Evolutionary conservation across 805 yeast genomes (phyloP).

Genomic region (Yarrowia deformans): DNA sequence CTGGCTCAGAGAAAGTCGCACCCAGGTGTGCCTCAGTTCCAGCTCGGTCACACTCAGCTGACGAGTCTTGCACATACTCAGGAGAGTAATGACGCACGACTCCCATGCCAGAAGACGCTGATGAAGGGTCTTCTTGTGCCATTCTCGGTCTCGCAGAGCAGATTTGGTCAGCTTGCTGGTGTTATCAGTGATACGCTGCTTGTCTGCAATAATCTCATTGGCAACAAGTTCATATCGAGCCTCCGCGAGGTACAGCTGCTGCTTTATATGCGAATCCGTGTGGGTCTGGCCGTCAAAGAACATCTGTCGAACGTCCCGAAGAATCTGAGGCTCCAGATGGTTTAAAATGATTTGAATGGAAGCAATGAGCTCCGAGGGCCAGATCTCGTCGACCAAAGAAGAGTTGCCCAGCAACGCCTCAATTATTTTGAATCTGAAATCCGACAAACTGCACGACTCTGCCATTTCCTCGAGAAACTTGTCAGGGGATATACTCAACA

Average conservation of each 20-base stretch:
- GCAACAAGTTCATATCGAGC: conserved; percentile 29
- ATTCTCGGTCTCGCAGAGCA: conserved; percentile 19
- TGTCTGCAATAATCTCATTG: conserved; percentile 25
- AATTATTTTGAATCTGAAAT: conserved; percentile 29
- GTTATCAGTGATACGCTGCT: conserved; percentile 13
- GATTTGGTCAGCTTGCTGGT: conserved; percentile 11
- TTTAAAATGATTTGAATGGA: conserved; percentile 14
- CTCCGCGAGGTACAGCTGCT: conserved; percentile 30
- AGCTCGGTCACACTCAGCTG: background rate
- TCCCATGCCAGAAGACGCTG: conserved; percentile 32
- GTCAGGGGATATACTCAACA: conserved; percentile 6
- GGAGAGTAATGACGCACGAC: conserved; percentile 41
- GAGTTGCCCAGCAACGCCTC: conserved; percentile 29
- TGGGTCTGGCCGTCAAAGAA: conserved; percentile 29
- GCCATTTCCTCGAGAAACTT: conserved; percentile 17
- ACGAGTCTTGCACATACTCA: conserved; percentile 17
- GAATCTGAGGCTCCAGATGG: conserved; percentile 31
- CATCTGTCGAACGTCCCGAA: conserved; percentile 23
- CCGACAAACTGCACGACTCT: conserved; percentile 23
- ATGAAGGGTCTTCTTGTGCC: conserved; percentile 9
- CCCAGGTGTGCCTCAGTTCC: conserved; percentile 58
- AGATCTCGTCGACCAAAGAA: conserved; percentile 26
- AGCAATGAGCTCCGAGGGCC: conserved; percentile 30
- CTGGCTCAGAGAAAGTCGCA: conserved; percentile 56
- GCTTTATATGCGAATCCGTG: background rate